Percentiles rank a stretch among this genome's conserved stretches.
These are phyloP conservation scores for Clarireedia hainanense DNA, from an alignment of 2,329 filamentous ascomycete species.

Conservation along the genomic window DNA sequence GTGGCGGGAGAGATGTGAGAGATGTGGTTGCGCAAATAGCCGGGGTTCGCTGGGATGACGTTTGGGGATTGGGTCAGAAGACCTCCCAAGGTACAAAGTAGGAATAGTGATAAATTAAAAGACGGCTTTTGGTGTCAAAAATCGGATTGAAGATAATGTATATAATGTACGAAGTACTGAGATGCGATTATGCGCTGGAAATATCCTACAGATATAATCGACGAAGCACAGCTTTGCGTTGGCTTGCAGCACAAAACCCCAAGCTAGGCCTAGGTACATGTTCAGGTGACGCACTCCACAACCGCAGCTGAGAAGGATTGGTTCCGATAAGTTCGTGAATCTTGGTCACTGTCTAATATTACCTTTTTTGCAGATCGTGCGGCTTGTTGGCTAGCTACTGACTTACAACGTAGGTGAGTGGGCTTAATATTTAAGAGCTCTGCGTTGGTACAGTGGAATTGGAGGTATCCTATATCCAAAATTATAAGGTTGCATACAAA, in stretches of 20 bases:
- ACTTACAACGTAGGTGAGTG: too few species aligned
- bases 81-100: background rate
- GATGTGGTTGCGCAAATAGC: background rate
- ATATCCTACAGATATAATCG: background rate
- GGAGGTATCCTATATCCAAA: too few species aligned
- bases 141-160: background rate
- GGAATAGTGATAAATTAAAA: background rate
- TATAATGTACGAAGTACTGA: background rate
- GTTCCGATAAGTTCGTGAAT: background rate
- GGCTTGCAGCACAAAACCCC: background rate
- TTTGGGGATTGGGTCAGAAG: slow-evolving; percentile 4
- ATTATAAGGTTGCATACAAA: too few species aligned
- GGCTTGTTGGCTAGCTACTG: too few species aligned
- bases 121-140: background rate
- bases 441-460: too few species aligned
- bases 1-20: slow-evolving; percentile 6
- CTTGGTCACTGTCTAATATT: background rate
- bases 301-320: background rate
- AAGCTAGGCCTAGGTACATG: background rate
- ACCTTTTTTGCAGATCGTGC: background rate
- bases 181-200: background rate
- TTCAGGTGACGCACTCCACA: background rate
- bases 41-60: slow-evolving; percentile 5
- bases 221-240: background rate
- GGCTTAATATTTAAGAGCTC: too few species aligned